Percentiles rank a stretch among this genome's conserved stretches.
phyloP scores from a whole-genome alignment of 2,329 filamentous ascomycete species.

The Penicillium sp. region DNA sequence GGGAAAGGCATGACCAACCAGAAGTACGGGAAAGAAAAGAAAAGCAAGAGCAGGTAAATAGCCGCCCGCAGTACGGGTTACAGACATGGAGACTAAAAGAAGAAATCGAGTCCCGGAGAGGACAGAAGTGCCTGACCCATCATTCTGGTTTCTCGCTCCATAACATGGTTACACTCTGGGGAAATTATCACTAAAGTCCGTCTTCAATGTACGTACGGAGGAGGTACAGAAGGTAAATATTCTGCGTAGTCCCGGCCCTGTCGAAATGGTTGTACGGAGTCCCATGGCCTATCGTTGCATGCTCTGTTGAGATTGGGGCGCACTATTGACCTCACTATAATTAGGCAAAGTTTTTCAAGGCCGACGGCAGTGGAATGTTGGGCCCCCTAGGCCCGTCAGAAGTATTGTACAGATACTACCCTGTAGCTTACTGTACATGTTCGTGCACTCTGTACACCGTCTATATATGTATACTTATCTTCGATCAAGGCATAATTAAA shows the following conservation, averaged over 20 bases:
- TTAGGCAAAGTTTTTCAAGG: background rate
- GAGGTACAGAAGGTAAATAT: background rate
- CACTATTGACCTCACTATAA: slow-evolving; percentile 5
- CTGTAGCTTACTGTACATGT: background rate
- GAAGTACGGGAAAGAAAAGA: background rate
- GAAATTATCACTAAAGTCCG: background rate
- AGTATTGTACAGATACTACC: background rate
- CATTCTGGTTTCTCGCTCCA: slow-evolving; percentile 12
- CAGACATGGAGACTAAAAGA: slow-evolving; percentile 10
- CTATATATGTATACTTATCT: background rate
- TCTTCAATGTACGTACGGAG: background rate
- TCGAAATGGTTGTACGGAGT: background rate
- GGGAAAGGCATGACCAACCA: slow-evolving; percentile 10
- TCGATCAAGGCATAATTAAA: background rate
- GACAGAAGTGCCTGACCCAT: slow-evolving; percentile 13
- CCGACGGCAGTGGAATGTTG: background rate
- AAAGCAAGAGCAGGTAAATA: slow-evolving; percentile 2
- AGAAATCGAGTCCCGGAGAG: slow-evolving; percentile 6
- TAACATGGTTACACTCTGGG: background rate
- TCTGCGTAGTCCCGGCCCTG: background rate
- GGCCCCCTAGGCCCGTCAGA: background rate
- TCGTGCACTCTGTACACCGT: too few relatives aligned
- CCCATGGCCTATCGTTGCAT: background rate
- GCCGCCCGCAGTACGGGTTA: slow-evolving; percentile 5
- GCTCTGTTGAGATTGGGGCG: slow-evolving; percentile 2